A percentile compares a stretch with the other conserved stretches of the same genome.
These are phyloP conservation scores for Paramecium sonneborni DNA, from an alignment of 73 alveolate genomes.

Conservation along the genomic window DNA sequence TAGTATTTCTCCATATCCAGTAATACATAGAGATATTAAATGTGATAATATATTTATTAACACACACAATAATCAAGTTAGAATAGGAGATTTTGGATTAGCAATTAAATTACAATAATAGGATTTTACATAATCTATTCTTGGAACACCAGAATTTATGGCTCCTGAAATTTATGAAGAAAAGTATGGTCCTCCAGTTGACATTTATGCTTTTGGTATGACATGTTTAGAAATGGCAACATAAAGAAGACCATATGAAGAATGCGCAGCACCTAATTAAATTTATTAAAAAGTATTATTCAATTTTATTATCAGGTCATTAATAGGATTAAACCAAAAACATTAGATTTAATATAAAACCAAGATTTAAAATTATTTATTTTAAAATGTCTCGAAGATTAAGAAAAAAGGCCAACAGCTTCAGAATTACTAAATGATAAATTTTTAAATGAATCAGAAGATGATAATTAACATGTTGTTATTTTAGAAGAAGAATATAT, in stretches of 20 bases:
- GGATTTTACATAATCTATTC: conserved; percentile 80
- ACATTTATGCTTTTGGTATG: conserved; percentile 89
- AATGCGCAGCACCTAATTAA: conserved; percentile 74
- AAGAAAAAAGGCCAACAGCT: conserved; percentile 61
- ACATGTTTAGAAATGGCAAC: conserved; percentile 86
- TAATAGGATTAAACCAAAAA: conserved; percentile 69
- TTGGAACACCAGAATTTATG: conserved; percentile 89
- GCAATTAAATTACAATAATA: conserved; percentile 87
- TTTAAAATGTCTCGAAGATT: conserved; percentile 71
- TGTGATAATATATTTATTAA: conserved; percentile 96
- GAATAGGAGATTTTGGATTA: conserved; percentile 97
- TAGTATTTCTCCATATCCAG: conserved; percentile 79
- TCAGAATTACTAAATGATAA: conserved; percentile 42
- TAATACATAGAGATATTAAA: conserved; percentile 87
- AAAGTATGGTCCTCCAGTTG: conserved; percentile 82
- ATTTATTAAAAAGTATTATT: conserved; percentile 71
- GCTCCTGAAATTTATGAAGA: conserved; percentile 90
- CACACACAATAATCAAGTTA: conserved; percentile 91
- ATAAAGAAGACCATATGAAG: conserved; percentile 82
- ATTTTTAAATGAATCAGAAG: conserved; percentile 59
- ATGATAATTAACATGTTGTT: conserved; percentile 47
- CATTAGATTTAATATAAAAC: conserved; percentile 73
- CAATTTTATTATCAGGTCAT: conserved; percentile 56
- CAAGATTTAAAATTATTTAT: conserved; percentile 79
- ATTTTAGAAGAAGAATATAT: not conserved